Percentiles rank a stretch among this genome's conserved stretches.
Conservation (phyloP, 2,329 filamentous ascomycete genomes). For the Lachnellula arida region DNA sequence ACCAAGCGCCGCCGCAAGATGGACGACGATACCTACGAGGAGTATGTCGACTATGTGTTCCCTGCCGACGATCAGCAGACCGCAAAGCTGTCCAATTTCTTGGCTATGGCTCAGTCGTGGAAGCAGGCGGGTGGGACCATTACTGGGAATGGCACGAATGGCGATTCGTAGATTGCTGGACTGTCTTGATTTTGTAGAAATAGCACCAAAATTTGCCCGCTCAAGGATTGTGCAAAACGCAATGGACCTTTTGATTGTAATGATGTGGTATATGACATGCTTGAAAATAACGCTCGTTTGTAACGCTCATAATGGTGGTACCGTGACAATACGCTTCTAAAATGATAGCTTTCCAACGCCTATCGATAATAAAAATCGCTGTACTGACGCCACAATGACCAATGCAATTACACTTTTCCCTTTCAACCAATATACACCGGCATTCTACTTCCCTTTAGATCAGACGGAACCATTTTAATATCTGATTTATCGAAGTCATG, state of each 20-base stretch:
- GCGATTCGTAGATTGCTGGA: conserved; percentile 2
- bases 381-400: conserved; percentile 54
- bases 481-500: conserved; percentile 53
- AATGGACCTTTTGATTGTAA: neutral
- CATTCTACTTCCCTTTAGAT: conserved; percentile 48
- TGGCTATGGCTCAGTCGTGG: conserved; percentile 81
- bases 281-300: neutral
- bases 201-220: neutral
- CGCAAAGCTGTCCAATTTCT: conserved; percentile 74
- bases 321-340: neutral
- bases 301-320: neutral
- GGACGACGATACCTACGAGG: conserved; percentile 91
- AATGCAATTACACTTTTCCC: conserved; percentile 50
- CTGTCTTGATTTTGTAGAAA: neutral
- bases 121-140: conserved; percentile 32
- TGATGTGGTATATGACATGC: neutral
- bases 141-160: conserved; percentile 18
- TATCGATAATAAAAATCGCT: conserved; percentile 54
- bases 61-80: conserved; percentile 88
- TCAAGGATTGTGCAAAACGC: neutral
- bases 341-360: conserved; percentile 48
- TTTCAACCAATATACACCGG: conserved; percentile 44
- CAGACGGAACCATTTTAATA: conserved; percentile 48
- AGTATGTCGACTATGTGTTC: conserved; percentile 97
- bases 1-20: conserved; percentile 89